These are phyloP conservation scores for Aschersonia sp. DNA, from an alignment of 2,329 filamentous ascomycete genomes.

Conservation along the genomic window DNA sequence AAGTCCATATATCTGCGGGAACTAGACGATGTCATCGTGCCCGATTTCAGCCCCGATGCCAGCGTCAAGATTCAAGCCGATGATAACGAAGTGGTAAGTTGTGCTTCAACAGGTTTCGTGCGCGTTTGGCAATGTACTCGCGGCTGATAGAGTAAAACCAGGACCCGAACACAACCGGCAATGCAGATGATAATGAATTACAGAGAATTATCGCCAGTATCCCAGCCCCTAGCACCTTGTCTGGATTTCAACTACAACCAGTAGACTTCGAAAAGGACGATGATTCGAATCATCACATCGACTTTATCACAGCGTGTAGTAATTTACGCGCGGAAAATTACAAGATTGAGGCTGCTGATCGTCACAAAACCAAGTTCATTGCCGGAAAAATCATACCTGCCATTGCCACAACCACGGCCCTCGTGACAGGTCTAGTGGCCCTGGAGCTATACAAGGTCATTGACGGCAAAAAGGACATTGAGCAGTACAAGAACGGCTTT, in stretches of 20 bases:
- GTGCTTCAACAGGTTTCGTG: not conserved
- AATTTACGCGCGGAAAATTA: slow-evolving; percentile 97
- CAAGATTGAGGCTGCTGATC: slow-evolving; percentile 83
- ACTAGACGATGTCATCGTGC: slow-evolving; percentile 84
- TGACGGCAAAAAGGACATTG: slow-evolving; percentile 89
- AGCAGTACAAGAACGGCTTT: slow-evolving; percentile 99
- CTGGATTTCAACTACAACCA: slow-evolving; percentile 76
- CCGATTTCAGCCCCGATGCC: slow-evolving; percentile 83
- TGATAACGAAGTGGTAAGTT: slow-evolving; percentile 69
- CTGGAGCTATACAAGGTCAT: slow-evolving; percentile 94
- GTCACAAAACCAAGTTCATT: slow-evolving; percentile 99
- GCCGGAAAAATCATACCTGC: slow-evolving; percentile 98
- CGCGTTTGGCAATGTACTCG: not conserved
- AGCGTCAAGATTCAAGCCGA: slow-evolving; percentile 94
- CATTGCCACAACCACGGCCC: slow-evolving; percentile 90
- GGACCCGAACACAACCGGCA: slow-evolving; percentile 66
- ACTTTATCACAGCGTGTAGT: slow-evolving; percentile 95
- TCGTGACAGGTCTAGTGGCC: slow-evolving; percentile 86
- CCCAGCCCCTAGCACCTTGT: slow-evolving; percentile 65
- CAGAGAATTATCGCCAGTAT: slow-evolving; percentile 57
- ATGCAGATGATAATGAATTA: slow-evolving; percentile 65
- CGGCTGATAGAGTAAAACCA: slow-evolving; percentile 10
- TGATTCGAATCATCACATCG: slow-evolving; percentile 94
- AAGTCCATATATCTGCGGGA: slow-evolving; percentile 64
- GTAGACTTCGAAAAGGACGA: slow-evolving; percentile 99